Percentiles rank a stretch among this genome's conserved stretches.
Conservation (phyloP, 1,284 basidiomycete genomes). For the Heimioporus retisporus region DNA sequence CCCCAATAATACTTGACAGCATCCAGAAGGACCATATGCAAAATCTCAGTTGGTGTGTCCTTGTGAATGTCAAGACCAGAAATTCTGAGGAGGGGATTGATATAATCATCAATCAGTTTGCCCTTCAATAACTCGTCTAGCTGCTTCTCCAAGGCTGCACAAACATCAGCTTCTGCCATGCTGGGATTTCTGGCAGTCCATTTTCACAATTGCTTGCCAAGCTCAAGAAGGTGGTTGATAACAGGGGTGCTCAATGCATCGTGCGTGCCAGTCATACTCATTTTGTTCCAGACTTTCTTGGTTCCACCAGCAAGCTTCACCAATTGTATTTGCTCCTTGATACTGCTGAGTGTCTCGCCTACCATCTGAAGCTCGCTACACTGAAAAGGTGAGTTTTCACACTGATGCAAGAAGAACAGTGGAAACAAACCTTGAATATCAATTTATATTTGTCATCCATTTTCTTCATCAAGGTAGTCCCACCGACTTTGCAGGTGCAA, state of each 20-base stretch:
- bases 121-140: slow-evolving; percentile 15
- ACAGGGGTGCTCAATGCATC: slow-evolving; percentile 1
- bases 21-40: slow-evolving; percentile 47
- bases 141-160: neutral
- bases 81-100: slow-evolving; percentile 27
- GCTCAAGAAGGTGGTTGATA: neutral
- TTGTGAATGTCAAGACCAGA: slow-evolving; percentile 16
- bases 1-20: slow-evolving; percentile 49
- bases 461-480: neutral
- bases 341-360: slow-evolving; percentile 13
- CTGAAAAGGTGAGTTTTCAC: neutral
- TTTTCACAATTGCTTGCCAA: slow-evolving; percentile 15
- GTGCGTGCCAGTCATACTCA: slow-evolving; percentile 14
- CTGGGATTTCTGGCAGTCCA: neutral
- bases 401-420: neutral
- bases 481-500: slow-evolving; percentile 40
- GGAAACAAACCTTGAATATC: neutral
- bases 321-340: slow-evolving; percentile 20
- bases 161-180: slow-evolving; percentile 11
- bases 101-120: slow-evolving; percentile 11
- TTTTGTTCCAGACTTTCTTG: slow-evolving; percentile 12
- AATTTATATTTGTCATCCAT: neutral
- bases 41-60: slow-evolving; percentile 45
- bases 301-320: slow-evolving; percentile 15
- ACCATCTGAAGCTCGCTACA: slow-evolving; percentile 15